Percentiles rank a stretch among this genome's conserved stretches.
These are phyloP conservation scores for Sporothrix curviconia DNA, from an alignment of 2,329 filamentous ascomycete genomes.

Conservation along the genomic window DNA sequence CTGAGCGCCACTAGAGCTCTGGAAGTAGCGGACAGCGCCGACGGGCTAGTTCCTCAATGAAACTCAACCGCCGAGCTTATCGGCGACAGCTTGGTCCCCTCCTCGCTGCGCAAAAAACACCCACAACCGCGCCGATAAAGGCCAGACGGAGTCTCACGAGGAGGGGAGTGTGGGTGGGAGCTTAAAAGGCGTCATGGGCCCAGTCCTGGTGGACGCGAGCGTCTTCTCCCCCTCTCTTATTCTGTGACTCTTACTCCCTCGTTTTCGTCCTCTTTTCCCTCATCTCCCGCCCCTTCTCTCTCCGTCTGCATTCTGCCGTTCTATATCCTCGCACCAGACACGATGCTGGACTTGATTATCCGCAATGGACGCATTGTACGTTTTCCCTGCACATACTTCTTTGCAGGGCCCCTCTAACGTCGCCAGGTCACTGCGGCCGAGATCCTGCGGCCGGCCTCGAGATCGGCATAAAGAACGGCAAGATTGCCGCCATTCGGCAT, in stretches of 20 bases:
- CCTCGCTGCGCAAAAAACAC: background rate
- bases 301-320: background rate
- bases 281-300: too few relatives aligned
- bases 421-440: slow-evolving; percentile 42
- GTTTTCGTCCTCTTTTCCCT: too few relatives aligned
- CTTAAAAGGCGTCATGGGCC: background rate
- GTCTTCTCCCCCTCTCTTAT: too few relatives aligned
- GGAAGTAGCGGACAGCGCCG: background rate
- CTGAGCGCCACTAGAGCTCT: background rate
- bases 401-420: too few relatives aligned
- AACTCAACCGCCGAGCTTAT: slow-evolving; percentile 4
- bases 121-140: background rate
- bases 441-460: slow-evolving; percentile 38
- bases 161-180: too few relatives aligned
- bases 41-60: too few relatives aligned
- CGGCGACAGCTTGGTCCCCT: background rate
- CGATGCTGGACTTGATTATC: slow-evolving; percentile 22
- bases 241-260: background rate
- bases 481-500: slow-evolving; percentile 35
- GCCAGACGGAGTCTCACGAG: too few relatives aligned
- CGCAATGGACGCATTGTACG: slow-evolving; percentile 27
- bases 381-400: too few relatives aligned
- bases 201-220: too few relatives aligned
- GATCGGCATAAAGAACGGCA: slow-evolving; percentile 37
- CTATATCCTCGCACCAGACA: background rate